phyloP scores from a whole-genome alignment of 371 early-diverging fungal genomes.

The Neoconidiobolus thromboides region DNA sequence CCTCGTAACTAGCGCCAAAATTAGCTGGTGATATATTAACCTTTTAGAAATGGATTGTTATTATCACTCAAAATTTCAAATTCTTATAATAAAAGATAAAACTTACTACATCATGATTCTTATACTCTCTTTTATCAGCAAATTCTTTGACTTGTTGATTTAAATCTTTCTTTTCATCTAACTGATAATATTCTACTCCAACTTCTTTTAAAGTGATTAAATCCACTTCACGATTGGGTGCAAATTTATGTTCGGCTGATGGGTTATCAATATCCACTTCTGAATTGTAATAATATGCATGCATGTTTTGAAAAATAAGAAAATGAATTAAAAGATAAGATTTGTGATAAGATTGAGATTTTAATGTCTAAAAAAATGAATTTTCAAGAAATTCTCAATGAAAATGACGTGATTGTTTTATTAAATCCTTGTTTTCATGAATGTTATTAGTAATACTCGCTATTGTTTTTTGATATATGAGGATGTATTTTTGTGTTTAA shows the following conservation, averaged over 20 bases:
- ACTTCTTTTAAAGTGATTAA: constrained; percentile 35
- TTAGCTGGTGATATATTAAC: constrained; percentile 54
- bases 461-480: too few species aligned
- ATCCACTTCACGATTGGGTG: constrained; percentile 33
- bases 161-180: constrained; percentile 33
- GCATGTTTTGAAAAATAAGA: constrained; percentile 19
- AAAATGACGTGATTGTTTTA: too few species aligned
- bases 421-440: too few species aligned
- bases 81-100: neutral
- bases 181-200: constrained; percentile 53
- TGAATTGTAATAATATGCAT: constrained; percentile 50
- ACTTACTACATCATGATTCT: constrained; percentile 68
- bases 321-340: too few species aligned
- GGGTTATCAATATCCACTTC: constrained; percentile 28
- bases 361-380: too few species aligned
- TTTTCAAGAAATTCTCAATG: too few species aligned
- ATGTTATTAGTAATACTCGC: too few species aligned
- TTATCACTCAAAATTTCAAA: neutral
- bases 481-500: too few species aligned
- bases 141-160: constrained; percentile 46
- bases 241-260: constrained; percentile 49
- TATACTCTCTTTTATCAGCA: constrained; percentile 56
- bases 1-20: constrained; percentile 60
- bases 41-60: constrained; percentile 10
- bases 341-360: too few species aligned